Percentiles rank a stretch among this genome's conserved stretches.
phyloP scores from a whole-genome alignment of 768 basidiomycete species.

The Lactarius hatsudake region DNA sequence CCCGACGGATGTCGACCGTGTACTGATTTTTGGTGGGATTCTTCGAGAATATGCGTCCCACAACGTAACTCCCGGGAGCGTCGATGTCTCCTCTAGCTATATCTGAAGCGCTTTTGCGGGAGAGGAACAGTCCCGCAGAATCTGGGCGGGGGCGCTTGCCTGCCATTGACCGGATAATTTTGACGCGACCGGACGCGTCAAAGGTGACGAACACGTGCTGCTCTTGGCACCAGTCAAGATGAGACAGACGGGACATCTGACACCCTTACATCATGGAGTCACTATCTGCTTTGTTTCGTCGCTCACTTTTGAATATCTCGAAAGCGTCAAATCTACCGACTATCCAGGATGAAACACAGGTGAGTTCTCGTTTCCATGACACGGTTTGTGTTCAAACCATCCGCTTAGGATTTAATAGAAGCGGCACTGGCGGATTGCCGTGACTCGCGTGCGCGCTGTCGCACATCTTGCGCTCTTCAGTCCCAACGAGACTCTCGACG shows the following conservation, averaged over 20 bases:
- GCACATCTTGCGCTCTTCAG: slow-evolving; percentile 71
- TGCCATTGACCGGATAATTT: not conserved
- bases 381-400: not conserved
- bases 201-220: not conserved
- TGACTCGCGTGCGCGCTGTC: slow-evolving; percentile 51
- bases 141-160: slow-evolving; percentile 13
- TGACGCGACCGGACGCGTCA: slow-evolving; percentile 6
- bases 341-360: slow-evolving; percentile 47
- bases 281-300: slow-evolving; percentile 40
- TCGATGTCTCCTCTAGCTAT: slow-evolving; percentile 7
- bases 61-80: slow-evolving; percentile 12
- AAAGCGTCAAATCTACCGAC: slow-evolving; percentile 42
- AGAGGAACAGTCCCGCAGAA: not conserved
- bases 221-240: not conserved
- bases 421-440: slow-evolving; percentile 56
- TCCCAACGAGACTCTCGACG: slow-evolving; percentile 77
- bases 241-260: slow-evolving; percentile 6
- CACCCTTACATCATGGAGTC: slow-evolving; percentile 30
- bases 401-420: slow-evolving; percentile 54
- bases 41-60: slow-evolving; percentile 6
- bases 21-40: slow-evolving; percentile 8
- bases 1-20: slow-evolving; percentile 13
- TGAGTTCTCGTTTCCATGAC: slow-evolving; percentile 11
- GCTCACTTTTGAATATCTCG: slow-evolving; percentile 39
- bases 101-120: slow-evolving; percentile 6